phyloP scores from a whole-genome alignment of 345 rosid genomes.

The Aurinia saxatilis region DNA sequence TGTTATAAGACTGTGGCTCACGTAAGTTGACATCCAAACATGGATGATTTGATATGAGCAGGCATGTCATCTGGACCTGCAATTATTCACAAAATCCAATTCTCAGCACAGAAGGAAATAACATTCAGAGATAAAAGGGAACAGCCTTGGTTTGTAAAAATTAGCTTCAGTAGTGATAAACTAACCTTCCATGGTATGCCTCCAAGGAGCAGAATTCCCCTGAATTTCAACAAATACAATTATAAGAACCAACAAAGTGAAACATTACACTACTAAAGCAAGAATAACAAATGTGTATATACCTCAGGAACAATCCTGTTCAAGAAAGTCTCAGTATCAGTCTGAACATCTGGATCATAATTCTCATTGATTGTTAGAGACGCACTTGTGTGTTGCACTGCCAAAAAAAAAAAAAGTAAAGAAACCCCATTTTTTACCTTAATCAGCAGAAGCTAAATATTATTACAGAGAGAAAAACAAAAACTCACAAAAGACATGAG shows the following conservation, averaged over 20 bases:
- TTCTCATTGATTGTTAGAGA: constrained; percentile 96
- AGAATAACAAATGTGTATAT: not conserved
- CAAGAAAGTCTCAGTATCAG: constrained; percentile 92
- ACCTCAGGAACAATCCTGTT: constrained; percentile 93
- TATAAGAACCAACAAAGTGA: not conserved
- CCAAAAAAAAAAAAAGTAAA: not conserved
- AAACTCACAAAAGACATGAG: constrained; percentile 75
- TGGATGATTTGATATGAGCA: constrained; percentile 89
- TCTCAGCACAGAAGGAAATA: not conserved
- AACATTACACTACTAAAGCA: not conserved
- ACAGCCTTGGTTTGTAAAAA: not conserved
- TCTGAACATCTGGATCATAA: constrained; percentile 87
- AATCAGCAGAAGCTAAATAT: constrained; percentile 7
- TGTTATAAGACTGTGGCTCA: constrained; percentile 27
- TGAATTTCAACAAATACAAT: constrained; percentile 15
- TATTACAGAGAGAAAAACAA: not conserved
- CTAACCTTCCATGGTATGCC: constrained; percentile 89
- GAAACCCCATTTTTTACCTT: not conserved
- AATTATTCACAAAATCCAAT: constrained; percentile 16
- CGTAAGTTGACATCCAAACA: constrained; percentile 88
- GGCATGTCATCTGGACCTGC: constrained; percentile 99
- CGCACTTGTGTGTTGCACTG: constrained; percentile 94
- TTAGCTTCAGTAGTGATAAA: not conserved
- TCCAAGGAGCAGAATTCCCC: constrained; percentile 97
- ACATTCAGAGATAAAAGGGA: not conserved